Base-by-base conservation (phyloP, 2,329 filamentous ascomycete genomes). In the Talaromyces marneffei region DNA sequence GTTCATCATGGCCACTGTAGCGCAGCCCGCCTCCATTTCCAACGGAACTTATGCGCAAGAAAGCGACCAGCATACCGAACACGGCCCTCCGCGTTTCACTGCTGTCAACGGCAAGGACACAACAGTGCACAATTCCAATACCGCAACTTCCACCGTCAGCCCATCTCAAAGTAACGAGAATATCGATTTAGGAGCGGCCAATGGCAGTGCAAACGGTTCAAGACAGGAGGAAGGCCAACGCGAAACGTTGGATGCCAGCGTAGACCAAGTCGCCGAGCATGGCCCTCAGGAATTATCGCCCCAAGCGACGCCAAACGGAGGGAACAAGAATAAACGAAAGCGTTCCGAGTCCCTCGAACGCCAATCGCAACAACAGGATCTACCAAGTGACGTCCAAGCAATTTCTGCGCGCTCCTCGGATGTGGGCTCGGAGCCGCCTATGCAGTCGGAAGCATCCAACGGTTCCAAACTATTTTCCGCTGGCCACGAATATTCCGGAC, bases 281-380 rank as follows among this genome's bases (percentile, higher is more conserved):
- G 56, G 27, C 29, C 69, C 69, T 18, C 70, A 65, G 42, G 67
- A 63, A 33, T 71, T 71, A 1, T 66, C 68, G 2, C 70, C 71
- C n/a, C 63, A 65, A 12, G 37, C 57, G 31, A 61, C 65, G 46
- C 50, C 65, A 14, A 59, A 62, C 40, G 54, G 61, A 18, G 61
- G 65, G 61, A 67, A 66, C 65, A 88, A 87, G 74, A 84, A 86
- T 68, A 82, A 82, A 66, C 74, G 81, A 62, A 93, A 91, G 74
- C 84, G 89, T 63, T 91, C 89, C 6, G 77, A 80, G 50, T 90
- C 88, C 5, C 73, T 79, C 39, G 87, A 87, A 60, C 73, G 69
- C 42, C 67, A 66, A 66, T 70, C 64, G 62, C 66, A 64, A 65
- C 73, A 70, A 58, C 67, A 71, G 35, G 65, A 70, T 66, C 63